Conservation (phyloP, 140 eudicot species). For the Ambrosia hybrid region DNA sequence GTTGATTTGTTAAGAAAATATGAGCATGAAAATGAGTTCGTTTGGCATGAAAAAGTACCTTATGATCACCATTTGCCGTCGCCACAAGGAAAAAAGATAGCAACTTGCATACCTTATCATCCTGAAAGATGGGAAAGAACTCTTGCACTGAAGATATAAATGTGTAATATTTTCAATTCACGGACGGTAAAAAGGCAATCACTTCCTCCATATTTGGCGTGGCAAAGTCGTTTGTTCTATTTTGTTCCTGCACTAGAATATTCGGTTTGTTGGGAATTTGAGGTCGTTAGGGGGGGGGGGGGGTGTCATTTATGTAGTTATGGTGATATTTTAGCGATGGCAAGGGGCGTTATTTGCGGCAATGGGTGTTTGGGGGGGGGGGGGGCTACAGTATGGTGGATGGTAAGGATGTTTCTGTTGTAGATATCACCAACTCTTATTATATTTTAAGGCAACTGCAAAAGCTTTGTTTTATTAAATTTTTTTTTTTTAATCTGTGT, state of each 20-base stretch:
- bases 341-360: too few relatives aligned
- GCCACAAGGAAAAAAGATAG: conserved; percentile 54
- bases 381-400: background rate
- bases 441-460: background rate
- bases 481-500: too few relatives aligned
- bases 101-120: conserved; percentile 43
- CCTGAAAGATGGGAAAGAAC: conserved; percentile 60
- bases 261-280: background rate
- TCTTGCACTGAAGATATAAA: conserved; percentile 49
- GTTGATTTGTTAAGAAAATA: conserved; percentile 43
- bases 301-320: too few relatives aligned
- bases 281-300: too few relatives aligned
- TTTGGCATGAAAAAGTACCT: conserved; percentile 65
- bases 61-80: conserved; percentile 46
- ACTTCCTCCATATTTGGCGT: background rate
- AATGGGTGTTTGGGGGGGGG: background rate
- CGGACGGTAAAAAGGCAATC: conserved; percentile 1
- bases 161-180: background rate
- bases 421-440: background rate
- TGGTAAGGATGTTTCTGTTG: background rate
- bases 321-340: too few relatives aligned
- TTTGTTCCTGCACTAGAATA: background rate
- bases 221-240: background rate
- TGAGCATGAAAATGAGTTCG: conserved; percentile 68
- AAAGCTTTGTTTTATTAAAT: background rate